Percentiles rank a stretch among this genome's conserved stretches.
These are phyloP conservation scores for Penicillium verrucosum DNA, from an alignment of 2,329 filamentous ascomycete species.

Conservation along the genomic window DNA sequence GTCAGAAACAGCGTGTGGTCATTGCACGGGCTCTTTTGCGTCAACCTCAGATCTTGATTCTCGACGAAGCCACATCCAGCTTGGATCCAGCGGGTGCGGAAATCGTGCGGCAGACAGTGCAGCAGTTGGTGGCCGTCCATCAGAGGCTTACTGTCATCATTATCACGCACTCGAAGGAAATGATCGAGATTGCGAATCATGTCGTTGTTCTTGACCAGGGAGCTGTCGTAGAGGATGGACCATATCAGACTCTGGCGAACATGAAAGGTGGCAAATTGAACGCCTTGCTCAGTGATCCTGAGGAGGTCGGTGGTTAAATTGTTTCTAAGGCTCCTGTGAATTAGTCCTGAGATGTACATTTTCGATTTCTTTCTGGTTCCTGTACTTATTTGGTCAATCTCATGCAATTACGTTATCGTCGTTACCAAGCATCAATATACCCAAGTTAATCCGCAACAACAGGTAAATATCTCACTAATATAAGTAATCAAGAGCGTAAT, in stretches of 20 bases:
- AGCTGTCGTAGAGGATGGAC: conserved; percentile 65
- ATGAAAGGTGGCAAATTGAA: conserved; percentile 48
- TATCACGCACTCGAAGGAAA: conserved; percentile 76
- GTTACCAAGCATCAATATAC: too few relatives aligned
- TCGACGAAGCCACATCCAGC: conserved; percentile 84
- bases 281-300: conserved; percentile 28
- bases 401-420: neutral
- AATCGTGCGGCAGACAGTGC: conserved; percentile 62
- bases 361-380: neutral
- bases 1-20: conserved; percentile 76
- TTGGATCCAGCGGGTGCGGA: conserved; percentile 68
- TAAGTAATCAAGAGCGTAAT: neutral
- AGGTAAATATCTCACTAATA: neutral
- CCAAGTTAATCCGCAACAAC: neutral
- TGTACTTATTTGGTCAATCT: neutral
- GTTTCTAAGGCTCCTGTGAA: neutral
- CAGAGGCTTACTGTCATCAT: conserved; percentile 67
- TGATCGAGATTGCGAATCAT: conserved; percentile 78
- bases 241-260: conserved; percentile 59
- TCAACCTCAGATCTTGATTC: conserved; percentile 66
- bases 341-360: neutral
- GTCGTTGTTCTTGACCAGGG: conserved; percentile 71
- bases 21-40: conserved; percentile 77
- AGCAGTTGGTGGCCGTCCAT: conserved; percentile 46
- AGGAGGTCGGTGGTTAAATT: neutral